Percentiles rank a stretch among this genome's conserved stretches.
Conservation (phyloP, 164 flowering plant species). For the Taxillus chinensis region DNA sequence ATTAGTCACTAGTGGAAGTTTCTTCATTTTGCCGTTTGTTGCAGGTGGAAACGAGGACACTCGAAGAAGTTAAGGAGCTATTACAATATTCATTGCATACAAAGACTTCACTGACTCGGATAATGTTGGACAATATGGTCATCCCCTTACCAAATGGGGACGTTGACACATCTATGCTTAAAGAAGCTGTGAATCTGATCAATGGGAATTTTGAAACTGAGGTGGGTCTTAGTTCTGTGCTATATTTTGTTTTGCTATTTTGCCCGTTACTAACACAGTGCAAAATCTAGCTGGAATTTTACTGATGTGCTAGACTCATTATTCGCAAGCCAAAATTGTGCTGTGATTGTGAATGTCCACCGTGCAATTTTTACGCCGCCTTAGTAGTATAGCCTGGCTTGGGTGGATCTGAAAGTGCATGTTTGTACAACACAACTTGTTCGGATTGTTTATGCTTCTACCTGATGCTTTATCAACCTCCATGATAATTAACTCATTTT, state of each 20-base stretch:
- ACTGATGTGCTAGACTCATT: no score
- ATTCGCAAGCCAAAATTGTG: no score
- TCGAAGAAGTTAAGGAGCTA: slow-evolving; percentile 85
- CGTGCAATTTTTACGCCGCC: background rate
- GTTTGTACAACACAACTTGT: no score
- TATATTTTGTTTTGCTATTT: background rate
- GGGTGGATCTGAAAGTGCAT: no score
- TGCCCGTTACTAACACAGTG: background rate
- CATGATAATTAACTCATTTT: no score
- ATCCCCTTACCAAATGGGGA: slow-evolving; percentile 72
- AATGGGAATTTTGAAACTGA: slow-evolving; percentile 88
- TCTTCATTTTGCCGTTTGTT: background rate
- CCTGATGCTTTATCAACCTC: no score
- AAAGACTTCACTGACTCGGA: slow-evolving; percentile 65
- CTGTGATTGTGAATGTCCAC: background rate
- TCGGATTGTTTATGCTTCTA: no score
- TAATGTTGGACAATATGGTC: slow-evolving; percentile 98
- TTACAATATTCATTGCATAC: slow-evolving; percentile 55
- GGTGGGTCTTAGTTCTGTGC: slow-evolving; percentile 28
- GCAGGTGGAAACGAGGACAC: slow-evolving; percentile 90
- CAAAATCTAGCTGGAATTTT: background rate
- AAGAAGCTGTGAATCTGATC: slow-evolving; percentile 77
- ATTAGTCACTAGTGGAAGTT: no score
- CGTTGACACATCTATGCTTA: slow-evolving; percentile 83
- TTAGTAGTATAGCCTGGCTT: no score